Percentiles rank a stretch among this genome's conserved stretches.
These are phyloP conservation scores for Groenewaldozyma tartarivorans DNA, from an alignment of 805 yeast genomes.

Conservation along the genomic window DNA sequence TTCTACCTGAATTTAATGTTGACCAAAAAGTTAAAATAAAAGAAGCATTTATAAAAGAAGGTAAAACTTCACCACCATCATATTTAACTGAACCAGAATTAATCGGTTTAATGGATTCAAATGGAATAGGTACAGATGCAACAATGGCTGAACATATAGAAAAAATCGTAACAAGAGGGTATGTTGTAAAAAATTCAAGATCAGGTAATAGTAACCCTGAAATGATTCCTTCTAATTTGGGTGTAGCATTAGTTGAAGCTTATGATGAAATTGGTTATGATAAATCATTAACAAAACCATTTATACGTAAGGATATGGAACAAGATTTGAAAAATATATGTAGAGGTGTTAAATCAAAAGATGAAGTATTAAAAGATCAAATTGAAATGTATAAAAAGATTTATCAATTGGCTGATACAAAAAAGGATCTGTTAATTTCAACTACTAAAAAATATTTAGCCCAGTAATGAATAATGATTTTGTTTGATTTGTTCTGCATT, in stretches of 20 bases:
- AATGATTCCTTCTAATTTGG: constrained; percentile 72
- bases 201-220: constrained; percentile 4
- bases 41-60: constrained; percentile 53
- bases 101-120: constrained; percentile 88
- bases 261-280: constrained; percentile 74
- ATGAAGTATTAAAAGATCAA: constrained; percentile 46
- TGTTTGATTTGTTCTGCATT: not conserved
- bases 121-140: constrained; percentile 98
- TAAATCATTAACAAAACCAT: constrained; percentile 77
- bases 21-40: constrained; percentile 50
- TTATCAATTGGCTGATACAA: constrained; percentile 38
- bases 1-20: constrained; percentile 52
- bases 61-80: constrained; percentile 72
- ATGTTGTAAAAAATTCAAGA: constrained; percentile 26
- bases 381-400: constrained; percentile 53
- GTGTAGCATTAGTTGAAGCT: constrained; percentile 81
- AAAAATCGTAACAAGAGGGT: constrained; percentile 59
- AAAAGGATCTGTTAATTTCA: constrained; percentile 30
- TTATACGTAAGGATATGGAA: constrained; percentile 71
- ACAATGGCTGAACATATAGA: constrained; percentile 97
- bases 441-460: constrained; percentile 23
- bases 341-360: constrained; percentile 46
- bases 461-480: not conserved
- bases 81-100: constrained; percentile 88
- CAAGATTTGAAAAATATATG: constrained; percentile 55